Base-by-base conservation (phyloP, 805 yeast genomes). In the Schwanniomyces polymorphus region DNA sequence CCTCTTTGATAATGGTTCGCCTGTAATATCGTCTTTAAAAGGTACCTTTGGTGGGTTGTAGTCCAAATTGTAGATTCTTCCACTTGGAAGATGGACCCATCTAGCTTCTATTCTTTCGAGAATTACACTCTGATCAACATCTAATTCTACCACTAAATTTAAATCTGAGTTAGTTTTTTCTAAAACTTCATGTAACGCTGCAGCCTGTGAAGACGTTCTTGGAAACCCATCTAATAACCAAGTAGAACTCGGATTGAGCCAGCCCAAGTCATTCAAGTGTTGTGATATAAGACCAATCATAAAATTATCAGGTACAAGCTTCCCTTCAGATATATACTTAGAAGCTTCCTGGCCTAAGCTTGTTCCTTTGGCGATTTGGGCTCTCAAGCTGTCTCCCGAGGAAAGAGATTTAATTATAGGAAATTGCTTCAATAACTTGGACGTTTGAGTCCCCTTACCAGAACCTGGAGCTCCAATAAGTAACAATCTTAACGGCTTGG, bases 191-290 rank as follows among this genome's bases (percentile, higher is more conserved):
- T 82, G 81, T 33, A 90, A 68, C 8, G 74, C 76, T 34, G 63
- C 59, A 0, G 97, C 97, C 66, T 91, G 98, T 3, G 66, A 67
- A 16, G 70, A 60, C 0, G 94, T 92, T 51, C 98, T 74, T 5
- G 98, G 98, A 59, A 91, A 92, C 38, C 98, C 98, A 63, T 91
- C 98, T 42, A 92, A 71, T 27, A 91, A 70, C 88, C 96, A 91
- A 5, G 82, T 68, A 1, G 82, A 54, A 1, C 65, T 45, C 0
- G 65, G 39, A 31, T 69, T 65, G 16, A 83, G 69, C 76, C 85
- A 80, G 7, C 64, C 56, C 6, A 65, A 58, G 5, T 51, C 45
- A 7, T 54, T 44, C 46, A 90, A 64, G 43, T 86, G 85, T 11
- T 61, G 50, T 1, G 75, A 70, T 1, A 90, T 79, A 27, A 90